A percentile compares a stretch with the other conserved stretches of the same genome.
phyloP scores from a whole-genome alignment of 2,329 filamentous ascomycete species.

The Microdochium paspali region DNA sequence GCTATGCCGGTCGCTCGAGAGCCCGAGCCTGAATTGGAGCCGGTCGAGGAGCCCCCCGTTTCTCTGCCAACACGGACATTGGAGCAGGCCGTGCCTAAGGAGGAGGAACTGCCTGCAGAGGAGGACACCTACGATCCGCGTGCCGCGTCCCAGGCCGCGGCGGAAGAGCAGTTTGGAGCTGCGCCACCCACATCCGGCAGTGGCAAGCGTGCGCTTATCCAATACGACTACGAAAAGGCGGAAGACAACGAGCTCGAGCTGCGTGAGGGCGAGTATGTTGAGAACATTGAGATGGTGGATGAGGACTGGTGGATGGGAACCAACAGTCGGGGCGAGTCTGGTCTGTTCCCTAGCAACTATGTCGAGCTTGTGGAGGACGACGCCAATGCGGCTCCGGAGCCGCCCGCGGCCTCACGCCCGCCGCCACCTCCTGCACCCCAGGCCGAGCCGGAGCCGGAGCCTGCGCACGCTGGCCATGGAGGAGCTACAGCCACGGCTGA shows the following conservation, averaged over 20 bases:
- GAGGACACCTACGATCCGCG: constrained; percentile 53
- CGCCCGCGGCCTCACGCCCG: constrained; percentile 23
- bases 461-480: constrained; percentile 23
- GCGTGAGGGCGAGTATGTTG: constrained; percentile 78
- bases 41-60: constrained; percentile 38
- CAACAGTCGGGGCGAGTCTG: constrained; percentile 73
- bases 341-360: constrained; percentile 95
- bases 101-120: constrained; percentile 57
- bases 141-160: constrained; percentile 46
- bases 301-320: constrained; percentile 98
- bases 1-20: constrained; percentile 74
- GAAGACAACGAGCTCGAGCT: constrained; percentile 96
- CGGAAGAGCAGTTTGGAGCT: constrained; percentile 32
- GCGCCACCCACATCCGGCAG: constrained; percentile 27
- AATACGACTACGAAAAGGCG: constrained; percentile 96
- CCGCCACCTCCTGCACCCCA: constrained; percentile 21
- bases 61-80: constrained; percentile 57
- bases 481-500: constrained; percentile 71
- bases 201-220: constrained; percentile 66
- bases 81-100: constrained; percentile 49
- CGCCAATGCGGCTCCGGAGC: constrained; percentile 20
- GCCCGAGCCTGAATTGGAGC: constrained; percentile 41
- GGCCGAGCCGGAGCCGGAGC: constrained; percentile 26
- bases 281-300: constrained; percentile 93
- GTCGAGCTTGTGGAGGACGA: constrained; percentile 73